Evolutionary conservation across 2,329 filamentous ascomycete genomes (phyloP), one percentile per base, ranked within the genome.

Genomic region (Allantophomopsis cytisporea): DNA sequence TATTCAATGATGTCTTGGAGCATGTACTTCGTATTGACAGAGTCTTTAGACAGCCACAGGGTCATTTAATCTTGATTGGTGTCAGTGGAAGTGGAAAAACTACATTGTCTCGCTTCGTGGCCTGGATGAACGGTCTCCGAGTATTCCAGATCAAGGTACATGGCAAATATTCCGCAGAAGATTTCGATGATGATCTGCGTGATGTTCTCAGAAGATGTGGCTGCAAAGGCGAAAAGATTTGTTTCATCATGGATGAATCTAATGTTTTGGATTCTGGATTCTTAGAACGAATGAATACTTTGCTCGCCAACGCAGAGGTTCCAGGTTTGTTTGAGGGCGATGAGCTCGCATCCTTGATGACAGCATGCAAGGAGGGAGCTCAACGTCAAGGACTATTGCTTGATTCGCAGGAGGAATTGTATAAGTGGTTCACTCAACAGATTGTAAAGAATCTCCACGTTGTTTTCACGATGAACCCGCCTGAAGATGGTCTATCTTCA

Each of bases 121-220:
- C 91, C 36, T 99, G 91, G 91, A 98, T 98, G 91, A 99, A 98
- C 54, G 93, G 93, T 43, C 71, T 99, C 44, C 94, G 89, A 58
- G 88, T 98, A 32, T 98, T 95, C 71, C 91, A 99, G 64, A 98
- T 99, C 71, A 99, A 98, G 69, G 91, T 98, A 0, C 91, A 99
- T 54, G 91, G 91, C 47, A 95, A 89, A 57, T 99, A 98, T 63
- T 95, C 91, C 13, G 84, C 84, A 2, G 91, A 96, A 57, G 91
- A 99, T 63, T 99, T 99, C 55, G 91, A 99, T 55, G 93, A 99
- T 42, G 91, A 99, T 59, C 68, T 99, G 30, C 77, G 93, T 47
- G 89, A 88, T 55, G 91, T 99, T 7, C 75, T 99, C 32, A 81
- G 91, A 35, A 77, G 91, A 41, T 93, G 86, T 51, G 91, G 91